Evolutionary conservation across 805 yeast genomes (phyloP).

Genomic region (Candida mattraensis): DNA sequence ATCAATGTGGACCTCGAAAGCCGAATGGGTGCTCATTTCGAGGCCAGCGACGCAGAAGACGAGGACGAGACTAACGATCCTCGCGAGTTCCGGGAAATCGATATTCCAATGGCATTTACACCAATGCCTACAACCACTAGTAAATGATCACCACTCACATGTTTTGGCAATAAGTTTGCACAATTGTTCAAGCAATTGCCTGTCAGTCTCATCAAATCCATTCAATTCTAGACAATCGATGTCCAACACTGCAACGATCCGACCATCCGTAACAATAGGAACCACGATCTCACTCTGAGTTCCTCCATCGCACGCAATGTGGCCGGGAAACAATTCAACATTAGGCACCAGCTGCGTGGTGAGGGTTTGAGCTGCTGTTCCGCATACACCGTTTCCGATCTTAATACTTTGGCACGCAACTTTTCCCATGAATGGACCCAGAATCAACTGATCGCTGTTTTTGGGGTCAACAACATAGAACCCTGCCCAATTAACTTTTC

Average conservation of each 20-base stretch:
- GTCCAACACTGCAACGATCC: constrained; percentile 75
- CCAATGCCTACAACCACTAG: background rate
- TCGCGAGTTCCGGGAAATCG: constrained; percentile 15
- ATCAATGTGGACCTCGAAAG: constrained; percentile 16
- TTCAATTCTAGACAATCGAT: constrained; percentile 67
- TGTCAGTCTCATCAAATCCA: constrained; percentile 72
- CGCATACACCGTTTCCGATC: constrained; percentile 90
- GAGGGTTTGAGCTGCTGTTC: constrained; percentile 64
- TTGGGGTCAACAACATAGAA: constrained; percentile 62
- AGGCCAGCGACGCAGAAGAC: constrained; percentile 20
- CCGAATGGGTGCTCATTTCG: constrained; percentile 14
- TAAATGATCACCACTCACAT: constrained; percentile 46
- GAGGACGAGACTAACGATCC: too few species aligned
- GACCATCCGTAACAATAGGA: constrained; percentile 54
- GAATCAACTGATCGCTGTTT: constrained; percentile 46
- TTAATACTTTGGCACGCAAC: constrained; percentile 89
- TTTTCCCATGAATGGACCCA: constrained; percentile 96
- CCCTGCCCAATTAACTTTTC: constrained; percentile 88
- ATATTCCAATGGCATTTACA: constrained; percentile 12
- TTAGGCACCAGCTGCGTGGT: constrained; percentile 74
- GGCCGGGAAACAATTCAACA: constrained; percentile 82
- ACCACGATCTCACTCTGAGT: constrained; percentile 93
- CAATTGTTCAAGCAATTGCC: constrained; percentile 55
- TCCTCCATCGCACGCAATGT: constrained; percentile 96
- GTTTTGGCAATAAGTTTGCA: constrained; percentile 51